A percentile compares a stretch with the other conserved stretches of the same genome.
These are phyloP conservation scores for Rhizoclosmatium sp. DNA, from an alignment of 192 early-diverging fungal genomes.

Conservation along the genomic window DNA sequence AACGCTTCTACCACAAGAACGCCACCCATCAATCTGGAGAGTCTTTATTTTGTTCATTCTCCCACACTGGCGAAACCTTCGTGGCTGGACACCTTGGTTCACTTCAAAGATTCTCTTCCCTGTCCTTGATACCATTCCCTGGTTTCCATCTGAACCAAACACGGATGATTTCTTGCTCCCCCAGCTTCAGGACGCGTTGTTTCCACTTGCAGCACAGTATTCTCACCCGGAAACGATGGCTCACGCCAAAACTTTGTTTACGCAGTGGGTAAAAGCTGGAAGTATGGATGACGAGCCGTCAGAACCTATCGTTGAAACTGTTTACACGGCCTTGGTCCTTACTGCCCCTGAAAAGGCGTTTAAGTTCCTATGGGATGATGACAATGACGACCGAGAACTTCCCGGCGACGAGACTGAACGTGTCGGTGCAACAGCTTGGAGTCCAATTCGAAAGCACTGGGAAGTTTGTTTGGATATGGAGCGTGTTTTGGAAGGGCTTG, in stretches of 20 bases:
- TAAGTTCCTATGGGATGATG: conserved; percentile 1
- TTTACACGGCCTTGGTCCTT: background rate
- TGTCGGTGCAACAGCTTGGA: background rate
- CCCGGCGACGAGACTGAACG: background rate
- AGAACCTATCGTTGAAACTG: background rate
- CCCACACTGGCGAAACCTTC: no score
- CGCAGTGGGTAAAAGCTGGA: background rate
- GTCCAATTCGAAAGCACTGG: background rate
- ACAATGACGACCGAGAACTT: background rate
- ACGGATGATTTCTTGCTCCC: background rate
- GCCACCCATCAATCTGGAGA: no score
- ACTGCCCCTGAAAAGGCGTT: background rate
- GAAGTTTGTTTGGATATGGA: background rate
- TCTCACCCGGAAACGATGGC: background rate
- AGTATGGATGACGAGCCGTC: background rate
- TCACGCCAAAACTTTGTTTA: background rate
- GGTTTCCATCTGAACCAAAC: no score
- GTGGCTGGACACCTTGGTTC: no score
- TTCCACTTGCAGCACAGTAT: background rate
- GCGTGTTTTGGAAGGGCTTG: background rate
- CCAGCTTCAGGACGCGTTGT: background rate
- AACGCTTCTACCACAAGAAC: no score
- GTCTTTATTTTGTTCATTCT: no score
- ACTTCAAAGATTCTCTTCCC: no score
- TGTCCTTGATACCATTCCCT: no score